A percentile compares a stretch with the other conserved stretches of the same genome.
These are phyloP conservation scores for Pichia terricola DNA, from an alignment of 1,139 yeast genomes.

Conservation along the genomic window DNA sequence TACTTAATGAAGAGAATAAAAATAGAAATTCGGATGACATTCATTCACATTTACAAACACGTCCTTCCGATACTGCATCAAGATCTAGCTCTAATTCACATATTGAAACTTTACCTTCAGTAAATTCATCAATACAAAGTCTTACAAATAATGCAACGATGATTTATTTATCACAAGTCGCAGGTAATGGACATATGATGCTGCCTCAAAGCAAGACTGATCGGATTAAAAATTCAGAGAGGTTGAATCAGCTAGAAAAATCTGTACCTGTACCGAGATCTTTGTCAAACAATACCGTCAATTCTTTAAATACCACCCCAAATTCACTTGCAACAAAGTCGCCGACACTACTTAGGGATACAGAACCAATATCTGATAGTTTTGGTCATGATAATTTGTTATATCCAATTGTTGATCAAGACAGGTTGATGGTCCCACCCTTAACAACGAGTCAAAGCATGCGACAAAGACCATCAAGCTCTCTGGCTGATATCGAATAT, in stretches of 20 bases:
- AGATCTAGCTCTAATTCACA: neutral
- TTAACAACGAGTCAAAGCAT: slow-evolving; percentile 39
- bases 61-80: neutral
- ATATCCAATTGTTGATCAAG: slow-evolving; percentile 16
- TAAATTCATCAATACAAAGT: slow-evolving; percentile 8
- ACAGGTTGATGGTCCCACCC: slow-evolving; percentile 33
- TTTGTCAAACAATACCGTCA: slow-evolving; percentile 4
- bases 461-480: slow-evolving; percentile 45
- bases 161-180: slow-evolving; percentile 65
- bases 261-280: slow-evolving; percentile 9
- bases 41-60: neutral
- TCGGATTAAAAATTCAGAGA: slow-evolving; percentile 53
- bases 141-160: slow-evolving; percentile 33
- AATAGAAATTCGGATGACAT: no score
- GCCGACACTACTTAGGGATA: slow-evolving; percentile 1
- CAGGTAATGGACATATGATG: slow-evolving; percentile 40
- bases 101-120: slow-evolving; percentile 1
- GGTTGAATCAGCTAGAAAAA: slow-evolving; percentile 38
- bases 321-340: neutral
- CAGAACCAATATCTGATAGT: slow-evolving; percentile 16
- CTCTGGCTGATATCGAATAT: slow-evolving; percentile 52
- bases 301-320: neutral
- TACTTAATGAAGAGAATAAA: no score
- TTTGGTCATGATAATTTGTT: slow-evolving; percentile 21
- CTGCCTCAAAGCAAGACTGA: slow-evolving; percentile 61